These are phyloP conservation scores for Coemansia sp. DNA, from an alignment of 192 early-diverging fungal genomes.

Conservation along the genomic window DNA sequence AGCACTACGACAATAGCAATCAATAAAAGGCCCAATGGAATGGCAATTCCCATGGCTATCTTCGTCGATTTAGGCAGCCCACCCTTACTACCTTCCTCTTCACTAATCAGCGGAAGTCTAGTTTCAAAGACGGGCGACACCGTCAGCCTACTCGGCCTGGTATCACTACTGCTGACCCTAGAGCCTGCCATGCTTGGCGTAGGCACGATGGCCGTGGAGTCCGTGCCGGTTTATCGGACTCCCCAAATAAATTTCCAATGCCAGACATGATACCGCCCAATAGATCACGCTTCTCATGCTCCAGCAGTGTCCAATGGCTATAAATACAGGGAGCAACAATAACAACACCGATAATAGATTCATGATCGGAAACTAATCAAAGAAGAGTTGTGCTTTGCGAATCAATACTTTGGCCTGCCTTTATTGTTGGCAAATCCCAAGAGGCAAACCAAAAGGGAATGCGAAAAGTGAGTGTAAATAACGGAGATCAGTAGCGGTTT, in stretches of 20 bases:
- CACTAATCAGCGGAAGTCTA: background rate
- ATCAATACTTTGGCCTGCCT: background rate
- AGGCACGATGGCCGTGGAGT: background rate
- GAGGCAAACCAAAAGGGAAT: background rate
- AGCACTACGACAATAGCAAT: background rate
- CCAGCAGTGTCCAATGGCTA: background rate
- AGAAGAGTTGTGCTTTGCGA: background rate
- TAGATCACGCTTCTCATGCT: background rate
- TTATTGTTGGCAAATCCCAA: background rate
- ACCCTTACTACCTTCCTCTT: background rate
- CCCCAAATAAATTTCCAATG: background rate
- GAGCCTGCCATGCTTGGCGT: background rate
- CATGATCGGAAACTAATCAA: background rate
- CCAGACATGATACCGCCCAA: background rate
- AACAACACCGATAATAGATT: background rate
- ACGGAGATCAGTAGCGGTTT: background rate
- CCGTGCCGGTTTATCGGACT: background rate
- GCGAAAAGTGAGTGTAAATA: background rate
- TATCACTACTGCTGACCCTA: background rate
- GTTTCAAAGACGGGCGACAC: background rate
- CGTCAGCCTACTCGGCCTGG: background rate
- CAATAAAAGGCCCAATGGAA: background rate
- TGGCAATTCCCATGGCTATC: slow-evolving; percentile 5
- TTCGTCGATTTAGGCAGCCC: slow-evolving; percentile 4
- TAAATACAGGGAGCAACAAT: background rate